phyloP scores from a whole-genome alignment of 2,329 filamentous ascomycete species.

The Phaeosphaeria sp. region DNA sequence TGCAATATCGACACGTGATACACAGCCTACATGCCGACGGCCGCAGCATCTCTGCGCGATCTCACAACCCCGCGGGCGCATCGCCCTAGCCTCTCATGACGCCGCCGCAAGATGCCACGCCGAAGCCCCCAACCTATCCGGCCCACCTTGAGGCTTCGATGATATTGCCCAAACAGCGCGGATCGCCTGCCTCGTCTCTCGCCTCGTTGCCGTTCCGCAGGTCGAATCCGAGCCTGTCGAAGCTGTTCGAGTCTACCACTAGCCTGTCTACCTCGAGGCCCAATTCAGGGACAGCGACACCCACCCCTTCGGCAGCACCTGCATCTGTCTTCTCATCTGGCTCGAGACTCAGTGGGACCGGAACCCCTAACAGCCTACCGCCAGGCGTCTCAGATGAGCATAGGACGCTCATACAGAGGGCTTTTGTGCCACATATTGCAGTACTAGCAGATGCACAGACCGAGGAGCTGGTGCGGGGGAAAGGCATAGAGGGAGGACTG shows the following conservation, averaged over 20 bases:
- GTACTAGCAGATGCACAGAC: conserved; percentile 88
- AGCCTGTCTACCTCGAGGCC: conserved; percentile 50
- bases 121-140: conserved; percentile 43
- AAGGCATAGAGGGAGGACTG: conserved; percentile 83
- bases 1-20: not conserved
- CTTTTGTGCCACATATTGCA: conserved; percentile 88
- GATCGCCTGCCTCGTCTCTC: conserved; percentile 66
- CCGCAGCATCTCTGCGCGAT: conserved; percentile 36
- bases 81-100: conserved; percentile 49
- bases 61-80: conserved; percentile 40
- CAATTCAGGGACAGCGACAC: conserved; percentile 53
- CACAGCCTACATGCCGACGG: conserved; percentile 43
- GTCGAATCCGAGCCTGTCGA: conserved; percentile 59
- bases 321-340: conserved; percentile 55
- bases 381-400: conserved; percentile 61
- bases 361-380: conserved; percentile 46
- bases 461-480: conserved; percentile 77
- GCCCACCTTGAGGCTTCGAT: conserved; percentile 71
- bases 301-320: conserved; percentile 41
- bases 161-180: conserved; percentile 65
- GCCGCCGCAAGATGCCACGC: conserved; percentile 49
- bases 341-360: conserved; percentile 41
- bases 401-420: conserved; percentile 73
- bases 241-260: conserved; percentile 60
- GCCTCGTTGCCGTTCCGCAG: conserved; percentile 61